phyloP scores from a whole-genome alignment of 2,329 filamentous ascomycete genomes.

The Aspergillus brasiliensis region DNA sequence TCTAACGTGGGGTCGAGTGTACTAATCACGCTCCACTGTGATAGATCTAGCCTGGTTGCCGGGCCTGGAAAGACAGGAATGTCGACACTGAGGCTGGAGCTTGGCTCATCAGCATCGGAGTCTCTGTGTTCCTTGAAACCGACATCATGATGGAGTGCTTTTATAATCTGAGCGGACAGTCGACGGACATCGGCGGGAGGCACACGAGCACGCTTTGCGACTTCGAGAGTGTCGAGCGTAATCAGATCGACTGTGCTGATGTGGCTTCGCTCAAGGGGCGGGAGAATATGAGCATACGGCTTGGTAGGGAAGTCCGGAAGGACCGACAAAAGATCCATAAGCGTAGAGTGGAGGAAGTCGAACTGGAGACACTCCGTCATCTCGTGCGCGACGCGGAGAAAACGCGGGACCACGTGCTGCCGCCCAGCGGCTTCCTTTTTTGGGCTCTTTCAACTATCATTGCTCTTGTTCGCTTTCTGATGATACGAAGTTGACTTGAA shows the following conservation, averaged over 20 bases:
- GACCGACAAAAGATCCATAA: conserved; percentile 74
- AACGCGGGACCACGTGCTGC: conserved; percentile 2
- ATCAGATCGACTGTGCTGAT: conserved; percentile 83
- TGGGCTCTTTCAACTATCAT: neutral
- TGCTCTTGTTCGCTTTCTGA: neutral
- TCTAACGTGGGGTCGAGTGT: conserved; percentile 78
- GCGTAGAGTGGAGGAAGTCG: conserved; percentile 12
- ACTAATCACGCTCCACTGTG: conserved; percentile 66
- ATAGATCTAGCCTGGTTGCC: conserved; percentile 34
- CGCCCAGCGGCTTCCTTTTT: neutral
- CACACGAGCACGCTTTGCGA: conserved; percentile 82
- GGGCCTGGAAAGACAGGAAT: conserved; percentile 20
- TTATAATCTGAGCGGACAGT: conserved; percentile 67
- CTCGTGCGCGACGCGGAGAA: conserved; percentile 6
- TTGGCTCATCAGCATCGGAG: conserved; percentile 17
- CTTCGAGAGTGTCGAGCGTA: conserved; percentile 76
- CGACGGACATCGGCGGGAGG: conserved; percentile 78
- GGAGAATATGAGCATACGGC: conserved; percentile 73
- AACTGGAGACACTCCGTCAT: neutral
- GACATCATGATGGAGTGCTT: conserved; percentile 67
- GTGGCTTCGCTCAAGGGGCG: conserved; percentile 74
- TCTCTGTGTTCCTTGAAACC: conserved; percentile 38
- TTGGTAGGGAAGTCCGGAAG: conserved; percentile 76
- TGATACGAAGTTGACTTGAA: no score
- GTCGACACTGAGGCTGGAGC: conserved; percentile 27